These are phyloP conservation scores for Macrophomina phaseolina DNA, from an alignment of 2,329 filamentous ascomycete genomes.

Conservation along the genomic window DNA sequence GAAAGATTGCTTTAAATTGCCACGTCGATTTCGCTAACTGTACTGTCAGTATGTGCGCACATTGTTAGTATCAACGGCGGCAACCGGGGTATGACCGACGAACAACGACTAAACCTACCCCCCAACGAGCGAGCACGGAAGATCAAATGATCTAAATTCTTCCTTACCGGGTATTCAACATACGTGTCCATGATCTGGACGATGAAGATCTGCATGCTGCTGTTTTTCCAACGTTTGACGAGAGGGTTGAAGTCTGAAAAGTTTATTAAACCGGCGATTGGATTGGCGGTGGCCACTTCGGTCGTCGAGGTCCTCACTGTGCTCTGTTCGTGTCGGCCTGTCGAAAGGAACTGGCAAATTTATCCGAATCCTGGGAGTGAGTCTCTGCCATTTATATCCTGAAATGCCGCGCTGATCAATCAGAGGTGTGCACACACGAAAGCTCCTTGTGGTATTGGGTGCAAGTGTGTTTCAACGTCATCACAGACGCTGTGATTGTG, in stretches of 20 bases:
- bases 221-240: slow-evolving; percentile 47
- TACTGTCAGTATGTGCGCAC: slow-evolving; percentile 30
- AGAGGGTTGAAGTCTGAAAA: slow-evolving; percentile 43
- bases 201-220: slow-evolving; percentile 51
- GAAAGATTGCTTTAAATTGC: too few relatives aligned
- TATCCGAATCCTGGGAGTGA: slow-evolving; percentile 47
- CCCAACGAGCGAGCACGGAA: slow-evolving; percentile 36
- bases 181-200: slow-evolving; percentile 49
- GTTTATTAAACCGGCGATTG: slow-evolving; percentile 44
- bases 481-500: slow-evolving; percentile 44
- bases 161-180: slow-evolving; percentile 42
- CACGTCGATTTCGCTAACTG: too few relatives aligned
- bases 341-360: slow-evolving; percentile 44
- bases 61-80: slow-evolving; percentile 38
- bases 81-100: slow-evolving; percentile 40
- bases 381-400: slow-evolving; percentile 15
- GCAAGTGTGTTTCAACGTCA: slow-evolving; percentile 43
- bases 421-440: slow-evolving; percentile 42
- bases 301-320: slow-evolving; percentile 35
- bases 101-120: slow-evolving; percentile 41
- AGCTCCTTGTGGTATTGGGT: slow-evolving; percentile 40
- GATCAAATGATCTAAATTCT: slow-evolving; percentile 44
- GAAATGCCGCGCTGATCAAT: not conserved
- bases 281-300: slow-evolving; percentile 36
- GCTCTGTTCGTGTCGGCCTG: slow-evolving; percentile 40